Base-by-base conservation (phyloP, 2,329 filamentous ascomycete genomes). In the Leptographium radiaticola region DNA sequence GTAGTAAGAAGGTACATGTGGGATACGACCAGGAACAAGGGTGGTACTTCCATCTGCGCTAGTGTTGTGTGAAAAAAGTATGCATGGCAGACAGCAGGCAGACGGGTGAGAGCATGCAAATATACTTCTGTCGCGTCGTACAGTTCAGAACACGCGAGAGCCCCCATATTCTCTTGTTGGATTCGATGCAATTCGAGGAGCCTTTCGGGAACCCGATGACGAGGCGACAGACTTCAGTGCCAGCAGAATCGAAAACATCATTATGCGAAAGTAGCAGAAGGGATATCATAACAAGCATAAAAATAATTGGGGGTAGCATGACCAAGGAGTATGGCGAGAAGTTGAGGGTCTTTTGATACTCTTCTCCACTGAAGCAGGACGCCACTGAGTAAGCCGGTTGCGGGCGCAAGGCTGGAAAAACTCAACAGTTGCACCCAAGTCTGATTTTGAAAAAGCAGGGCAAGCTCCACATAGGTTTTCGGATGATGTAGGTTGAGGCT, bases 11-110 rank as follows among this genome's bases (percentile, higher is more conserved):
- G 47, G 55, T 58, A 60, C 57, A 60, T 51, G 50, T 25, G 46
- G 54, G 12, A 52, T 60, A 59, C 56, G 50, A 39, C n/a, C 51
- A 54, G 54, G 57, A 53, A 58, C 49, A 43, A 39, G 7, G 31
- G 38, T 36, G 39, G 34, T 52, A 53, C 55, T 56, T 45, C 16
- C n/a, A 36, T 20, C 43, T 39, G 50, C 52, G 49, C 33, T 13
- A 49, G 44, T 38, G 48, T 10, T 51, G 45, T 43, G 25, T 42
- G 43, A n/a, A 33, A 34, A 49, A 31, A 25, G 25, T 51, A 53
- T 55, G 55, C 53, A 54, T 18, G 40, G 52, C 12, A 58, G 57
- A 55, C 53, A 57, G 53, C 47, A 57, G 57, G 55, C 53, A 54
- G 42, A 49, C 39, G 38, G 44, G 8, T 36, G 47, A 31, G 54